Evolutionary conservation across 148 eudicot genomes (phyloP).

Genomic region (Fagopyrum esculentum): DNA sequence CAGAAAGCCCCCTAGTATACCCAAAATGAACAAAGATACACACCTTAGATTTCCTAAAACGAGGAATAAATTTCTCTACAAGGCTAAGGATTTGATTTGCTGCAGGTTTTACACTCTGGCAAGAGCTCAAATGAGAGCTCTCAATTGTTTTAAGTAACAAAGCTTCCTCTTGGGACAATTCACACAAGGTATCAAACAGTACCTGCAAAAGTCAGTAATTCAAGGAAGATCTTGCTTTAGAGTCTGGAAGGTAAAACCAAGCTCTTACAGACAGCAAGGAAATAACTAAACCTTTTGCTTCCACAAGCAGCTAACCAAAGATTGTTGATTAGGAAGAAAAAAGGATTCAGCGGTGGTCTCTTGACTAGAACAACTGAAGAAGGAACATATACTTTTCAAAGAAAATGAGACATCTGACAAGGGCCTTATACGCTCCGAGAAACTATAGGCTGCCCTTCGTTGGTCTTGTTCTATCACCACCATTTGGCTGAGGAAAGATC

Average conservation of each 20-base stretch:
- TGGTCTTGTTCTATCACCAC: conserved; percentile 76
- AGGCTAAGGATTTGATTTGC: conserved; percentile 34
- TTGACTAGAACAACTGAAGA: conserved; percentile 17
- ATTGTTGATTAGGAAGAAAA: conserved; percentile 34
- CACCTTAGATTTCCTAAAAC: conserved; percentile 72
- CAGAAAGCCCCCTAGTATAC: background rate
- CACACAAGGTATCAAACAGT: conserved; percentile 61
- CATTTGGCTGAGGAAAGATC: conserved; percentile 77
- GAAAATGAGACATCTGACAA: conserved; percentile 34
- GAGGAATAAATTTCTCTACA: conserved; percentile 44
- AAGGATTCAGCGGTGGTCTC: conserved; percentile 16
- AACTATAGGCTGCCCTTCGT: conserved; percentile 60
- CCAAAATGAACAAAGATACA: background rate
- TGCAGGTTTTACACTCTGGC: conserved; percentile 45
- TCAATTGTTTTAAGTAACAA: conserved; percentile 58
- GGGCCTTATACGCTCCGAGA: conserved; percentile 30
- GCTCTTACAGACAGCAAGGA: background rate
- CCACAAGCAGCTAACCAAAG: conserved; percentile 67
- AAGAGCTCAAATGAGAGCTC: conserved; percentile 45
- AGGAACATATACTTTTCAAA: conserved; percentile 32
- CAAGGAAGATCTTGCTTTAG: background rate
- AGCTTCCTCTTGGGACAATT: conserved; percentile 49
- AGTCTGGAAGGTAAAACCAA: background rate
- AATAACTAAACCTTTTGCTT: conserved; percentile 67
- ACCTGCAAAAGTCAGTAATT: conserved; percentile 43